Evolutionary conservation across 352 stramenopile species (phyloP).

Genomic region (Globisporangium heterothallicum): DNA sequence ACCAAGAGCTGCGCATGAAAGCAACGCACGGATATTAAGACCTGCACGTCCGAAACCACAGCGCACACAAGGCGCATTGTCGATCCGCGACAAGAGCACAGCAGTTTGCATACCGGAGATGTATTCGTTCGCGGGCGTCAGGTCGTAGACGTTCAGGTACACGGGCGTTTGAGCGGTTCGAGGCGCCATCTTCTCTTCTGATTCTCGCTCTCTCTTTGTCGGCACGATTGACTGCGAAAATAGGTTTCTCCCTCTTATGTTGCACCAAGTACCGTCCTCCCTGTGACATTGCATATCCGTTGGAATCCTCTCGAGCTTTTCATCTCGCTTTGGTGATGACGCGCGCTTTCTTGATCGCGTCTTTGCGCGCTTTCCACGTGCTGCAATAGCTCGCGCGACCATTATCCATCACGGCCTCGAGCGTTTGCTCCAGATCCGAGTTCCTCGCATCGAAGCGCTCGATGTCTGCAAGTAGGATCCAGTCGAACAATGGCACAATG

Average conservation of each 20-base stretch:
- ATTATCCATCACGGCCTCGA: constrained; percentile 41
- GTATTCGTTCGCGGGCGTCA: constrained; percentile 89
- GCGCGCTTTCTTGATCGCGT: constrained; percentile 48
- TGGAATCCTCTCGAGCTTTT: background rate
- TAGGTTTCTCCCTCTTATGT: background rate
- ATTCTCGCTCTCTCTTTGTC: constrained; percentile 6
- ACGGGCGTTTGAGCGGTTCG: constrained; percentile 58
- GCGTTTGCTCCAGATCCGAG: constrained; percentile 55
- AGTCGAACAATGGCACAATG: constrained; percentile 79
- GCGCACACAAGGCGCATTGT: constrained; percentile 6
- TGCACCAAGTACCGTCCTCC: background rate
- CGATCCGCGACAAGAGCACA: background rate
- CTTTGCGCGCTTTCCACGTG: constrained; percentile 67
- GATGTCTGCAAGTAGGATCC: constrained; percentile 59
- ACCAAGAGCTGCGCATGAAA: constrained; percentile 38
- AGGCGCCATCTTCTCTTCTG: constrained; percentile 40
- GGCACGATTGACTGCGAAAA: background rate
- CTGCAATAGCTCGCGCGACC: constrained; percentile 24
- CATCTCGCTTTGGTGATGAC: constrained; percentile 6
- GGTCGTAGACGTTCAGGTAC: constrained; percentile 91
- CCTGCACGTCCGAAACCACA: constrained; percentile 7
- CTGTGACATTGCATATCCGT: background rate
- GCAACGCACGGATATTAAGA: constrained; percentile 6
- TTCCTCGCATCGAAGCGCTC: constrained; percentile 64
- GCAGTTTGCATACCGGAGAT: constrained; percentile 41